Conservation (phyloP, 176 grass and related monocot genomes). For the Carex parvula region DNA sequence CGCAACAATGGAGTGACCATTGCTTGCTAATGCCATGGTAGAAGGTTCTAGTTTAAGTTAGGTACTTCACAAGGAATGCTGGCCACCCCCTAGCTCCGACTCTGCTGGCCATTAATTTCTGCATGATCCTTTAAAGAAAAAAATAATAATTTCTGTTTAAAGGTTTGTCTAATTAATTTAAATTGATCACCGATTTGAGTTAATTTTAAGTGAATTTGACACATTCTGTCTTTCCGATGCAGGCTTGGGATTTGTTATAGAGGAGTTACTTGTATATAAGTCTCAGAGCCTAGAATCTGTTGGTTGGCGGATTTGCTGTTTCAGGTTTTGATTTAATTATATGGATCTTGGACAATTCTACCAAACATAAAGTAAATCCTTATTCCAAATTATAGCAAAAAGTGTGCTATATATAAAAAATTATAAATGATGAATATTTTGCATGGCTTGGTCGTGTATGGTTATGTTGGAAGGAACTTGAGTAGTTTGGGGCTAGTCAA, state of each 20-base stretch:
- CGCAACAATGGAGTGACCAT: neutral
- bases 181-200: neutral
- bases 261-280: neutral
- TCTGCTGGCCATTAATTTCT: neutral
- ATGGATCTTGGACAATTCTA: neutral
- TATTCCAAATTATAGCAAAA: neutral
- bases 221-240: neutral
- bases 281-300: neutral
- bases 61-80: neutral
- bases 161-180: neutral
- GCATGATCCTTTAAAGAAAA: neutral
- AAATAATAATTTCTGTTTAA: neutral
- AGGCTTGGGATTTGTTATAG: neutral
- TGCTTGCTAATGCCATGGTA: neutral
- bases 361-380: neutral
- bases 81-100: neutral
- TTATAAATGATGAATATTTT: neutral
- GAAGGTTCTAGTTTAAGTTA: neutral
- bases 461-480: neutral
- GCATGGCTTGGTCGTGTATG: neutral
- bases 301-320: neutral
- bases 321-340: neutral
- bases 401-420: neutral
- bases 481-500: neutral
- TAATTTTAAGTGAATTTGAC: neutral